Conservation (phyloP, 2,329 filamentous ascomycete species). For the Colletotrichum sp. region DNA sequence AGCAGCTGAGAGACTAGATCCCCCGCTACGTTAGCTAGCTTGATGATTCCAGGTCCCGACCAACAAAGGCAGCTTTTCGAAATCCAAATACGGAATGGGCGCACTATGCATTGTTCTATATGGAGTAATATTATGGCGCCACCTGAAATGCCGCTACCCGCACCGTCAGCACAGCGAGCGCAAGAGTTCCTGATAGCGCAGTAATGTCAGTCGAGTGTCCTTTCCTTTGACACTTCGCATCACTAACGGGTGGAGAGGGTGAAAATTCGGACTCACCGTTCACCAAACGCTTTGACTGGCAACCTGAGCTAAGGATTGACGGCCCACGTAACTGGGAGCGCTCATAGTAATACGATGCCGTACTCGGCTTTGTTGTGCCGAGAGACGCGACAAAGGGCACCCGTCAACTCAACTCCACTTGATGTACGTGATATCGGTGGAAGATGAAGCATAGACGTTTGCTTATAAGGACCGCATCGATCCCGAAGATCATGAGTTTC, state of each 20-base stretch:
- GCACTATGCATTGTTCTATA: background rate
- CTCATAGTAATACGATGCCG: background rate
- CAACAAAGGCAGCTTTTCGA: background rate
- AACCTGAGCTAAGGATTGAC: background rate
- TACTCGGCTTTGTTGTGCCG: slow-evolving; percentile 5
- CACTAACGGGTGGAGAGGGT: background rate
- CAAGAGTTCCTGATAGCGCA: background rate
- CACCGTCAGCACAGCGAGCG: background rate
- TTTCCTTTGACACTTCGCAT: background rate
- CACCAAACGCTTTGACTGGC: background rate
- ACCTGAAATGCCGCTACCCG: background rate
- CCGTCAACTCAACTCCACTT: background rate
- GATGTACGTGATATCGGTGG: background rate
- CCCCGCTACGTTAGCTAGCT: background rate
- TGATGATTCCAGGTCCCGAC: background rate
- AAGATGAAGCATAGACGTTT: too few relatives aligned
- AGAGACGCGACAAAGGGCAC: background rate
- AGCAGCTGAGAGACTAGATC: background rate
- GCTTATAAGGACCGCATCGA: background rate
- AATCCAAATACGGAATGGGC: background rate
- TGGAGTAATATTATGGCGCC: background rate
- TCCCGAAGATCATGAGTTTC: background rate
- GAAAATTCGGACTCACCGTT: background rate
- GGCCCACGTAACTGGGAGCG: background rate
- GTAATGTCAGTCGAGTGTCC: background rate